phyloP scores from a whole-genome alignment of 495 filamentous ascomycete species.

The Hamigera avellanea region DNA sequence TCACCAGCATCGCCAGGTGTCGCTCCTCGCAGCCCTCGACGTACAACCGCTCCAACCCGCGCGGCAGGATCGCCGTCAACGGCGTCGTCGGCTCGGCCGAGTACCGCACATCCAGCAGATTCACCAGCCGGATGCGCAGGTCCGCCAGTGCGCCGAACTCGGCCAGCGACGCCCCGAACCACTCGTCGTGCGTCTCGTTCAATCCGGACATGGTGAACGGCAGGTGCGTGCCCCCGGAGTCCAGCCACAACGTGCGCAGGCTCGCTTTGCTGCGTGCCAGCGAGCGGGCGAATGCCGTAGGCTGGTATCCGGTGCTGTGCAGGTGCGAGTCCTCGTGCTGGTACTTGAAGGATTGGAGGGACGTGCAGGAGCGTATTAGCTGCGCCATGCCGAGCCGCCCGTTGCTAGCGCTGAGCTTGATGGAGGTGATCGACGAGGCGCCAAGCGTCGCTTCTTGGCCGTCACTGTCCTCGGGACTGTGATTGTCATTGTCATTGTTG shows the following conservation, averaged over 20 bases:
- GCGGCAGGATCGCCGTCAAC: constrained; percentile 17
- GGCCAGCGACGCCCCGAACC: constrained; percentile 20
- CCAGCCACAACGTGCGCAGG: constrained; percentile 23
- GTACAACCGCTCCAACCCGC: constrained; percentile 17
- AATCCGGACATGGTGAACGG: constrained; percentile 20
- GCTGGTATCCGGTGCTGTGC: constrained; percentile 16
- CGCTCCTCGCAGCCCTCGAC: constrained; percentile 22
- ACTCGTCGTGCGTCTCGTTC: constrained; percentile 24
- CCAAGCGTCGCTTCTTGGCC: too few relatives aligned
- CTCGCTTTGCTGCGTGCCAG: constrained; percentile 15
- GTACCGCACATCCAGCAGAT: constrained; percentile 22
- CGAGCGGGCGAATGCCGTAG: constrained; percentile 16
- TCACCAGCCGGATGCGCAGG: constrained; percentile 23
- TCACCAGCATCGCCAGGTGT: constrained; percentile 15
- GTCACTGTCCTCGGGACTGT: background rate
- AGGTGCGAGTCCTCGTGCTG: constrained; percentile 24
- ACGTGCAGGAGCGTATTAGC: constrained; percentile 13
- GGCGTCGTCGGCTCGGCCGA: constrained; percentile 12
- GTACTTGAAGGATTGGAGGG: constrained; percentile 23
- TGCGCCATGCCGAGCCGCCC: constrained; percentile 16
- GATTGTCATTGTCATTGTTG: background rate
- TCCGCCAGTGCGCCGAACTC: constrained; percentile 21
- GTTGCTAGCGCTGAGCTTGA: constrained; percentile 19
- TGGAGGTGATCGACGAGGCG: constrained; percentile 15
- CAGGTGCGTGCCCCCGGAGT: constrained; percentile 19